Base-by-base conservation (phyloP, 768 basidiomycete genomes). In the Suillus alpinus region DNA sequence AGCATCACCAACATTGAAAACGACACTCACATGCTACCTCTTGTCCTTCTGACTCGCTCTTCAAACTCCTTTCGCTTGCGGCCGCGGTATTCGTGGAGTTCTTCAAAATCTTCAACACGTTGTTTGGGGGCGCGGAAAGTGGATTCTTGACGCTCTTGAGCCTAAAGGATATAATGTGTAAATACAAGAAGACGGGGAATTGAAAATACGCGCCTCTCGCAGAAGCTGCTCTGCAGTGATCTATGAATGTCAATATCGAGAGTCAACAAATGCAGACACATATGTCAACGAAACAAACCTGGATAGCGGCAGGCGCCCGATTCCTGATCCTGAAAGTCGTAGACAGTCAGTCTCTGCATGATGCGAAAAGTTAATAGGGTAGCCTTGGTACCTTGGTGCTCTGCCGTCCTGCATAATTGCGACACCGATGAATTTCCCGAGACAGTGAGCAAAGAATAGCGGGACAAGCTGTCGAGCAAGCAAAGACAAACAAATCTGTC, bases 181-280 rank as follows among this genome's bases (percentile, higher is more conserved):
- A 18, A 39, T 0, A 50, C 39, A 36, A 20, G 9, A 18, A 0
- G 43, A 7, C 10, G n/a, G 32, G 12, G 13, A 18, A 59, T 3
- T 32, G 6, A 40, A 34, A 52, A 31, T 12, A 59, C 76, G 51
- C 72, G 91, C 92, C 80, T 99, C 97, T 68, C 97, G 89, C 10
- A 99, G 81, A 46, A 99, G 87, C 77, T 99, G 97, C 77, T 98
- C 97, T 14, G 97, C 94, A 60, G 97, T 98, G 77, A 98, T 95
- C 94, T 98, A 76, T 51, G 26, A 62, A 43, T 50, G 55, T 63
- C 52, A 57, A 41, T 36, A 61, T 68, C 55, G 63, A 64, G 62
- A 34, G 57, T 56, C 53, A 41, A 36, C 26, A 29, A 14, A 37
- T 8, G 12, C 13, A 20, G 18, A 26, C 16, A 58, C 16, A 29